These are phyloP conservation scores for Lactifluus pinguis DNA, from an alignment of 768 basidiomycete genomes.

Conservation along the genomic window DNA sequence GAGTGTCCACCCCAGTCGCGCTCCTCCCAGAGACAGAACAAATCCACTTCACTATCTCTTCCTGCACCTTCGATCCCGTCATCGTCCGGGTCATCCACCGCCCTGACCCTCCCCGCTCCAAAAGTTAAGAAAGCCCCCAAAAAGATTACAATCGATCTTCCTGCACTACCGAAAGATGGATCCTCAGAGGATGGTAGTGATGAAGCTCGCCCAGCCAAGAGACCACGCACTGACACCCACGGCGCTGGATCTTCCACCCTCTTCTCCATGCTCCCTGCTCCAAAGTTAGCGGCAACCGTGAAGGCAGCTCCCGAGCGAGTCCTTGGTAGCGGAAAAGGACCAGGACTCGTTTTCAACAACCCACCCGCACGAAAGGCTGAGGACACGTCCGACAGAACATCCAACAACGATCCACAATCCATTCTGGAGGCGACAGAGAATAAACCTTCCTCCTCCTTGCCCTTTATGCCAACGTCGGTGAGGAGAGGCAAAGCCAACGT, in stretches of 20 bases:
- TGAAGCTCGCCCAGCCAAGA: constrained; percentile 48
- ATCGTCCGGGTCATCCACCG: constrained; percentile 20
- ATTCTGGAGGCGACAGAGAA: background rate
- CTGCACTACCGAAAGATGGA: constrained; percentile 33
- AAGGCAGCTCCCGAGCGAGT: constrained; percentile 40
- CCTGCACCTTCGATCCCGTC: constrained; percentile 26
- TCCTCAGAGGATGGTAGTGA: constrained; percentile 33
- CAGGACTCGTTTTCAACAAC: constrained; percentile 51
- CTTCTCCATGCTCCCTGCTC: constrained; percentile 66
- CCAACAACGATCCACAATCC: background rate
- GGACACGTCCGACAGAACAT: background rate
- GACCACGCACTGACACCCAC: constrained; percentile 35
- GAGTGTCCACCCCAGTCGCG: constrained; percentile 25
- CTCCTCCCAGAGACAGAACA: constrained; percentile 24
- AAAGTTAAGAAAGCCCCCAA: constrained; percentile 47
- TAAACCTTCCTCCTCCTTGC: constrained; percentile 27
- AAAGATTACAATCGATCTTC: constrained; percentile 52
- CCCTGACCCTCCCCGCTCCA: constrained; percentile 29
- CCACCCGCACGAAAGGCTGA: background rate
- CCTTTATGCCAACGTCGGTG: constrained; percentile 53
- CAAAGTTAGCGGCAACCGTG: constrained; percentile 47
- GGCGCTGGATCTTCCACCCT: constrained; percentile 58
- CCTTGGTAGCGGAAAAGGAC: constrained; percentile 54
- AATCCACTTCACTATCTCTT: constrained; percentile 27
- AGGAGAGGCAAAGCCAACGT: constrained; percentile 49